Percentiles rank a stretch among this genome's conserved stretches.
phyloP scores from a whole-genome alignment of 805 yeast species.

The Priceomyces medius region DNA sequence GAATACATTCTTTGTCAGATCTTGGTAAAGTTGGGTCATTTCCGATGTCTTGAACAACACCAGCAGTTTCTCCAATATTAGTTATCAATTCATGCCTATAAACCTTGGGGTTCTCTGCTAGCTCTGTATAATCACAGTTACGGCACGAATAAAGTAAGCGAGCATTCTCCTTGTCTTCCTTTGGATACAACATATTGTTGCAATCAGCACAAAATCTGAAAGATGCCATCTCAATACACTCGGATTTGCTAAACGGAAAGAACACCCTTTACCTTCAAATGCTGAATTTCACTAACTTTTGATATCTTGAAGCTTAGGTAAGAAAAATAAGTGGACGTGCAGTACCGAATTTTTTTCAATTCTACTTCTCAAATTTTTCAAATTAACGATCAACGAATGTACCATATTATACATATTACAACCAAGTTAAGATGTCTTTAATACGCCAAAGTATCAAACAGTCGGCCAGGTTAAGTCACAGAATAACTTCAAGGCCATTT shows the following conservation, averaged over 20 bases:
- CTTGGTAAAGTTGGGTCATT: conserved; percentile 97
- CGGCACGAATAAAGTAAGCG: conserved; percentile 87
- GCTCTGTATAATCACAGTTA: conserved; percentile 89
- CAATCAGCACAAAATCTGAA: conserved; percentile 95
- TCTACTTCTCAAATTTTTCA: conserved; percentile 9
- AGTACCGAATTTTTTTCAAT: not conserved
- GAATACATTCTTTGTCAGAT: conserved; percentile 90
- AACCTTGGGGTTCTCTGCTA: conserved; percentile 83
- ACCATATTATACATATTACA: not conserved
- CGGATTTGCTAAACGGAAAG: too few species aligned
- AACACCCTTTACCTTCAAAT: too few species aligned
- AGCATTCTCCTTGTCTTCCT: conserved; percentile 82
- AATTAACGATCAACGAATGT: not conserved
- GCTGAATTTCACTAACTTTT: too few species aligned
- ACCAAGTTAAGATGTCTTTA: conserved; percentile 20
- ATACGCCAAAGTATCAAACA: conserved; percentile 42
- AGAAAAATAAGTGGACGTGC: conserved; percentile 1
- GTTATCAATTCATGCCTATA: conserved; percentile 91
- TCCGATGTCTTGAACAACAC: conserved; percentile 94
- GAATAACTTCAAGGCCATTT: conserved; percentile 19
- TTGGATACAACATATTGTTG: conserved; percentile 97
- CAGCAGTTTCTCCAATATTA: conserved; percentile 92
- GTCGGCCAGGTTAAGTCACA: conserved; percentile 30
- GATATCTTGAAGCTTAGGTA: conserved; percentile 9
- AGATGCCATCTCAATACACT: conserved; percentile 64